Base-by-base conservation (phyloP, 176 grass and related monocot genomes). In the Carex myosuroides region DNA sequence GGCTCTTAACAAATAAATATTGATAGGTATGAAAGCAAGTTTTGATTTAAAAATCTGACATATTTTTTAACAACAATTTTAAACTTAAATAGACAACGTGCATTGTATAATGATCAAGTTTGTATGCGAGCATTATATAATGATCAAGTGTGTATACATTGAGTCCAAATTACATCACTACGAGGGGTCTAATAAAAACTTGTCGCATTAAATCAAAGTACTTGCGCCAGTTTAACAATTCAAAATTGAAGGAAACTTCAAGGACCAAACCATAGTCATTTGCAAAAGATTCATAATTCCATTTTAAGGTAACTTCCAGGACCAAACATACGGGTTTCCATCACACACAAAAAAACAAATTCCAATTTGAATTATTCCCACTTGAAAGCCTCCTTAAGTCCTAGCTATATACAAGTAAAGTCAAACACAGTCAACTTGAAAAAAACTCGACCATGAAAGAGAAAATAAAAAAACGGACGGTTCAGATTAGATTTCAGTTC, bases 261-360 rank as follows among this genome's bases (percentile, higher is more conserved):
- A 74, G 70, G 73, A 57, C 29, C 73, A 78, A 52, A 78, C 6
- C 69, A 72, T 10, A 72, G 30, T 73, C 73, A 78, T 55, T 57
- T 24, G 12, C 5, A 78, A 11, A 78, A 30, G 3, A 52, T 52
- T 44, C 46, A 48, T 44, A 52, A n/a, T 37, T 5, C 4, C 37
- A 39, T 5, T 39, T 39, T 39, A 39, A 39, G 37, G 37, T 39
- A 39, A 5, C 37, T 39, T 39, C 37, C 4, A 5, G 37, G 37
- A 39, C 37, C 37, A 39, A 39, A 39, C 37, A 39, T 39, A 6
- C 37, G 37, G 37, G 4, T 39, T 39, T 39, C 37, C 37, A 39
- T 39, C 33, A 29, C 29, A 39, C 0, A 39, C 4, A 6, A 39
- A 39, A 0, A 39, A 6, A 6, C 37, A 39, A 39, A 6, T 39